These are phyloP conservation scores for Pythium volutum DNA, from an alignment of 352 stramenopile species.

Conservation along the genomic window DNA sequence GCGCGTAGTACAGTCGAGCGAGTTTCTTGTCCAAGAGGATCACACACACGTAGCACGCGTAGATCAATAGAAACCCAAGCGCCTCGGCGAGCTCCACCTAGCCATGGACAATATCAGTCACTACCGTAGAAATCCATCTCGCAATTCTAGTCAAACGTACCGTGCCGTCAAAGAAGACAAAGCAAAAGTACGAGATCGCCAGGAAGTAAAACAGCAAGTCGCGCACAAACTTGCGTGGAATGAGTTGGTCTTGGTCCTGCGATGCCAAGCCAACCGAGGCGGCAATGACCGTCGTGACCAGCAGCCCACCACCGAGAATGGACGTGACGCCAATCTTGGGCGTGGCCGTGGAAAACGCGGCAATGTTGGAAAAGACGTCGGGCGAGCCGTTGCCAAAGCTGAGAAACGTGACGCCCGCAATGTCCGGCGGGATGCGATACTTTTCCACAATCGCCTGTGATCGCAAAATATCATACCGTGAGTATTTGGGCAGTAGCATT, in stretches of 20 bases:
- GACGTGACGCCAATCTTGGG: conserved; percentile 68
- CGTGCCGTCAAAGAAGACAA: conserved; percentile 68
- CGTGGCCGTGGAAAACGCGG: conserved; percentile 70
- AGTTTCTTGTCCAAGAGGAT: conserved; percentile 62
- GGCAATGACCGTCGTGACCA: conserved; percentile 88
- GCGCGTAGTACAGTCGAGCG: conserved; percentile 19
- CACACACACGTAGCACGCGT: conserved; percentile 50
- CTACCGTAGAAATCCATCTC: background rate
- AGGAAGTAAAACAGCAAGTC: conserved; percentile 77
- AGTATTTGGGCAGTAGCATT: no score
- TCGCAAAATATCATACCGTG: background rate
- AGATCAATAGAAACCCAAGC: conserved; percentile 71
- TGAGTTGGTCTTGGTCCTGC: conserved; percentile 66
- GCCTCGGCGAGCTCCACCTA: conserved; percentile 59
- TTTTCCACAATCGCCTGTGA: conserved; percentile 52
- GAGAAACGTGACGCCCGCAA: conserved; percentile 96
- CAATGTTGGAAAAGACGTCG: conserved; percentile 94
- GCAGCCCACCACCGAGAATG: conserved; percentile 93
- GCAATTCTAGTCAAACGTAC: conserved; percentile 7
- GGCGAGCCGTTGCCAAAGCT: conserved; percentile 97
- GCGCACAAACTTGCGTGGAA: conserved; percentile 69
- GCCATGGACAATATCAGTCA: conserved; percentile 1
- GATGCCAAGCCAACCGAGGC: conserved; percentile 72
- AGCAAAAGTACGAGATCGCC: conserved; percentile 58
- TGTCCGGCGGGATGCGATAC: conserved; percentile 80